Percentiles rank a stretch among this genome's conserved stretches.
Conservation (phyloP, 164 flowering plant genomes). For the Stephania japonica region DNA sequence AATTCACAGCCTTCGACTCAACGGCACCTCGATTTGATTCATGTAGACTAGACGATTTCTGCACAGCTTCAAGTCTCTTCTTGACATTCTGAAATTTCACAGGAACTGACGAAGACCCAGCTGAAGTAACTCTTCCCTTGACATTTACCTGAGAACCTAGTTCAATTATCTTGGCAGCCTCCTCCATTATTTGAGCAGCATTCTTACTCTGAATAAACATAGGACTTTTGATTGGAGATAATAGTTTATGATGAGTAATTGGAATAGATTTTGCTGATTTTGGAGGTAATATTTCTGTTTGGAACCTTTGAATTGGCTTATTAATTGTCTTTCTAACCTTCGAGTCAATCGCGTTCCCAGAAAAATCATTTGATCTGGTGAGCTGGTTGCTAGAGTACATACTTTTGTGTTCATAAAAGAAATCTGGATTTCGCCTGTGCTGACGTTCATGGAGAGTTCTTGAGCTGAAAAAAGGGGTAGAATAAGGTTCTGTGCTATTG, state of each 20-base stretch:
- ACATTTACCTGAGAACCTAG: constrained; percentile 35
- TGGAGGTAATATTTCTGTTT: constrained; percentile 69
- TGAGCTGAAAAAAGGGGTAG: constrained; percentile 50
- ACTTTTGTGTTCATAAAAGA: constrained; percentile 28
- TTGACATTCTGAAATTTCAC: constrained; percentile 40
- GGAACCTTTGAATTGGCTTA: constrained; percentile 69
- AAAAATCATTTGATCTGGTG: constrained; percentile 24
- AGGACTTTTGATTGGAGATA: constrained; percentile 80
- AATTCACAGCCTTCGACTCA: constrained; percentile 61
- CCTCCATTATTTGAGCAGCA: constrained; percentile 85
- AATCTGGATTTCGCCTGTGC: constrained; percentile 30
- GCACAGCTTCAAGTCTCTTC: constrained; percentile 41
- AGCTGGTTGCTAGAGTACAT: constrained; percentile 27
- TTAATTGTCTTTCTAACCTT: constrained; percentile 37
- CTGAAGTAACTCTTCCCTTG: constrained; percentile 30
- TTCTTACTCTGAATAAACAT: constrained; percentile 48
- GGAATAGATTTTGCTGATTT: constrained; percentile 73
- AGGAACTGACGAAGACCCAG: constrained; percentile 37
- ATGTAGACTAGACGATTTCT: constrained; percentile 30
- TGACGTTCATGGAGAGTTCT: constrained; percentile 42
- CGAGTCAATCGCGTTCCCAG: constrained; percentile 27
- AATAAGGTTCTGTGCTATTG: constrained; percentile 39
- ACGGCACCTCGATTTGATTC: constrained; percentile 43
- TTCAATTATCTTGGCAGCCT: constrained; percentile 74
- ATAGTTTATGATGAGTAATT: constrained; percentile 63